These are phyloP conservation scores for Apiospora aurea DNA, from an alignment of 2,329 filamentous ascomycete species.

Conservation along the genomic window DNA sequence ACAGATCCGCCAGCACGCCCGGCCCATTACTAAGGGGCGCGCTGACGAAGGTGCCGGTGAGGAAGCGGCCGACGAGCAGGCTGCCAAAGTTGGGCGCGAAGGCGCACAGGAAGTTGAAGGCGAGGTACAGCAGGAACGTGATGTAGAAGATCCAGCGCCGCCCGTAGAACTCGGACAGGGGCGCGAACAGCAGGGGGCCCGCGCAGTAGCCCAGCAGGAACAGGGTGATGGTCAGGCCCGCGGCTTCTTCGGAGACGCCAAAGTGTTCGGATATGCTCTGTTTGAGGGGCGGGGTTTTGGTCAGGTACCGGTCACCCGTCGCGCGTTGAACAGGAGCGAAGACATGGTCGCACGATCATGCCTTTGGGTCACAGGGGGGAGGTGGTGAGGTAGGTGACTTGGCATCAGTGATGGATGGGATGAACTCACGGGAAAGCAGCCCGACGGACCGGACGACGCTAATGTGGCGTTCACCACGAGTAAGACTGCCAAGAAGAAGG, in stretches of 20 bases:
- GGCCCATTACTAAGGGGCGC: constrained; percentile 54
- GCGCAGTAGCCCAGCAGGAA: constrained; percentile 65
- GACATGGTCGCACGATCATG: too few species aligned
- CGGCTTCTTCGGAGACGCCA: constrained; percentile 53
- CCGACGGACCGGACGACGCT: constrained; percentile 51
- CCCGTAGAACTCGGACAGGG: constrained; percentile 64
- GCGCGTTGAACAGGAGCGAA: too few species aligned
- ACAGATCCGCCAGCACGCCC: constrained; percentile 61
- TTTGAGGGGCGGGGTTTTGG: too few species aligned
- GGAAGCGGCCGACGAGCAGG: constrained; percentile 61
- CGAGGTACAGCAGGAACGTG: constrained; percentile 55
- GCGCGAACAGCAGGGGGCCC: constrained; percentile 65
- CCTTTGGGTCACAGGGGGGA: background rate
- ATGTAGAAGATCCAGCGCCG: constrained; percentile 60
- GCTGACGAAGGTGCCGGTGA: constrained; percentile 53
- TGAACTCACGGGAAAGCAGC: constrained; percentile 42
- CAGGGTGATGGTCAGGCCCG: constrained; percentile 58
- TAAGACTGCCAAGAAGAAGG: constrained; percentile 36
- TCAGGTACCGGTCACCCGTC: background rate
- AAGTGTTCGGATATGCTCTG: constrained; percentile 53
- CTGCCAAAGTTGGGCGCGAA: constrained; percentile 61
- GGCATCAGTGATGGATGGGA: background rate
- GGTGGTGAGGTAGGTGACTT: background rate
- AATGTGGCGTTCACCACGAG: constrained; percentile 64
- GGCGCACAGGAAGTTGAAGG: constrained; percentile 61